A percentile compares a stretch with the other conserved stretches of the same genome.
Evolutionary conservation across 176 grass and related monocot genomes (phyloP).

Genomic region (Coix lacrymajobi): DNA sequence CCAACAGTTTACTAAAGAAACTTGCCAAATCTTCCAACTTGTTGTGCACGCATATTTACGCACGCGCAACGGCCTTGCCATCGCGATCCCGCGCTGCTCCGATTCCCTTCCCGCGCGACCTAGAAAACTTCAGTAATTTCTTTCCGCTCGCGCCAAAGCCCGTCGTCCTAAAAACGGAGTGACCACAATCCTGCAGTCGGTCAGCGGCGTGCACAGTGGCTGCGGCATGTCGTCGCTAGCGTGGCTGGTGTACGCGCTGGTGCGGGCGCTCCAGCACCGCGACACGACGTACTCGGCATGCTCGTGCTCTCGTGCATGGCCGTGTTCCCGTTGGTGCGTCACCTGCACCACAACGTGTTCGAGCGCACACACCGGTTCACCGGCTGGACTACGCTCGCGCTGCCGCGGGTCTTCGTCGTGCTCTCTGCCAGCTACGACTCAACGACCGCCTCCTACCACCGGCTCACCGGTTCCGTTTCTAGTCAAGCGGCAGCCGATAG

Average conservation of each 20-base stretch:
- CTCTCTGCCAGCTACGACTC: no score
- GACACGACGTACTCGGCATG: constrained; percentile 23
- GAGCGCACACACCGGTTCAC: constrained; percentile 65
- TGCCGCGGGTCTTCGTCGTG: constrained; percentile 55
- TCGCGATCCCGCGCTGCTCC: no score
- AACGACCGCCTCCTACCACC: no score
- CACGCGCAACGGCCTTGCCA: no score
- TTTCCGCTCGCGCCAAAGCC: no score
- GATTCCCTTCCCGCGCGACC: no score
- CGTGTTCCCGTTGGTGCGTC: constrained; percentile 56
- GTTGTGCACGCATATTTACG: no score
- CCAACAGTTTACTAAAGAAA: no score
- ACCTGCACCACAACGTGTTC: constrained; percentile 75
- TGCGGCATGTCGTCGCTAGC: constrained; percentile 52
- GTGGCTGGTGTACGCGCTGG: no score
- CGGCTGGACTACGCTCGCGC: constrained; percentile 45
- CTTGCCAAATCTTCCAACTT: no score
- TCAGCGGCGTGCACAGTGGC: constrained; percentile 58
- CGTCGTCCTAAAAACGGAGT: constrained; percentile 52
- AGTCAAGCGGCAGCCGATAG: neutral
- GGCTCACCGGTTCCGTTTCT: constrained; percentile 13
- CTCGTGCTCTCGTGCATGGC: constrained; percentile 38
- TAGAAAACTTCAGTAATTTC: no score
- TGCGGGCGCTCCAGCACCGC: no score
- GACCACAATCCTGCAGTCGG: constrained; percentile 47